Conservation (phyloP, 2,329 filamentous ascomycete genomes). For the Microdochium nivale region DNA sequence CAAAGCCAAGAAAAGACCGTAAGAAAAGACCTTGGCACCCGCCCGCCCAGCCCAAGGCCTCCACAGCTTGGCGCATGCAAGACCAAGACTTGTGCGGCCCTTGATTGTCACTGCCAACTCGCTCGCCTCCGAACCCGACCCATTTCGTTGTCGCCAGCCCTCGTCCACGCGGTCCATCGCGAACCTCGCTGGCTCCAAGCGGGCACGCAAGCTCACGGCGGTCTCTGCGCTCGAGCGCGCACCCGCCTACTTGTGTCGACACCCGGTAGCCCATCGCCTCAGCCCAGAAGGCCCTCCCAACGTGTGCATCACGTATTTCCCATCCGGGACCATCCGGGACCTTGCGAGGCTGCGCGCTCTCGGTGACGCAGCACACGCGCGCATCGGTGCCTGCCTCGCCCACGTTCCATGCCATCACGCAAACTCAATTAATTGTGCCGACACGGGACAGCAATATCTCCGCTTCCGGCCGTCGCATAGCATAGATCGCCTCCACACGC, state of each 20-base stretch:
- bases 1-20: background rate
- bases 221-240: background rate
- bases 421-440: background rate
- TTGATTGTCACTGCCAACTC: conserved; percentile 10
- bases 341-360: too few species aligned
- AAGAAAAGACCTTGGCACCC: background rate
- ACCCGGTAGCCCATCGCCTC: background rate
- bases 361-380: too few species aligned
- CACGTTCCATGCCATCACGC: too few species aligned
- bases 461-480: background rate
- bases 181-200: background rate
- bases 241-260: background rate
- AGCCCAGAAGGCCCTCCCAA: too few species aligned
- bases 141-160: background rate
- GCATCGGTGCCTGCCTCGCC: too few species aligned
- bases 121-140: conserved; percentile 2
- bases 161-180: background rate
- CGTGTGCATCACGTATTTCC: too few species aligned
- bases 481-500: background rate
- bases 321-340: too few species aligned
- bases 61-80: conserved; percentile 21
- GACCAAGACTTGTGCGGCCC: conserved; percentile 14
- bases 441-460: background rate
- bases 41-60: conserved; percentile 15
- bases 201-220: background rate